These are phyloP conservation scores for Craterostigma plantagineum DNA, from an alignment of 257 asterid genomes.

Conservation along the genomic window DNA sequence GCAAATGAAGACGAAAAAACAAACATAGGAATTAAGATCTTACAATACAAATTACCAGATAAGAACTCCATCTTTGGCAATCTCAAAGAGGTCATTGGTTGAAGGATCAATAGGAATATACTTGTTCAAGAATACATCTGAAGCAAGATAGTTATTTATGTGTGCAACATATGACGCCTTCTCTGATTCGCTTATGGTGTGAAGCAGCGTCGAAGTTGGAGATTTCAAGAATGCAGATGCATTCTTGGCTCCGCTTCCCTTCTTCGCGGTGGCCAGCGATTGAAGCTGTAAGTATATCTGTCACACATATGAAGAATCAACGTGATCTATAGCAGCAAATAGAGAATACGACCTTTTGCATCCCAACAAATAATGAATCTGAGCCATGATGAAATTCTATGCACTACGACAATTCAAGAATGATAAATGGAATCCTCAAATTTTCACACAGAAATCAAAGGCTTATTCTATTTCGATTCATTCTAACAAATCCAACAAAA, in stretches of 20 bases:
- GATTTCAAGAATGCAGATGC: constrained; percentile 88
- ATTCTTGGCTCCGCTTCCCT: constrained; percentile 66
- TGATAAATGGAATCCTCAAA: no score
- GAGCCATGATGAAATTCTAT: no score
- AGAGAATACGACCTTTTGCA: no score
- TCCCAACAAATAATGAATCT: no score
- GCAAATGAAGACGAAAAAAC: constrained; percentile 6
- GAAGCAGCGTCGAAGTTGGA: constrained; percentile 90
- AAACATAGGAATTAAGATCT: constrained; percentile 3
- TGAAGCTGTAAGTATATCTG: constrained; percentile 83
- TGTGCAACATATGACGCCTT: constrained; percentile 91
- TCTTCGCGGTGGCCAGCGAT: constrained; percentile 55
- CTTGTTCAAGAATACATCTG: constrained; percentile 62
- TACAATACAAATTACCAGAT: constrained; percentile 56
- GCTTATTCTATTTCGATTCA: no score
- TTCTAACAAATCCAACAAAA: neutral
- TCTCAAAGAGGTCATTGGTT: constrained; percentile 84
- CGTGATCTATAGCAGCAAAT: neutral
- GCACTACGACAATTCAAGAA: no score
- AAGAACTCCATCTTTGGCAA: constrained; percentile 95
- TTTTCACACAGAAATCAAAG: no score
- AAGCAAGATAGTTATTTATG: constrained; percentile 80
- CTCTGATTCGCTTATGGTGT: constrained; percentile 89
- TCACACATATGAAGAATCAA: constrained; percentile 11
- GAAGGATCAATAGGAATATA: constrained; percentile 70